Evolutionary conservation across 2,329 filamentous ascomycete species (phyloP).

Genomic region (Aureobasidium sp.): DNA sequence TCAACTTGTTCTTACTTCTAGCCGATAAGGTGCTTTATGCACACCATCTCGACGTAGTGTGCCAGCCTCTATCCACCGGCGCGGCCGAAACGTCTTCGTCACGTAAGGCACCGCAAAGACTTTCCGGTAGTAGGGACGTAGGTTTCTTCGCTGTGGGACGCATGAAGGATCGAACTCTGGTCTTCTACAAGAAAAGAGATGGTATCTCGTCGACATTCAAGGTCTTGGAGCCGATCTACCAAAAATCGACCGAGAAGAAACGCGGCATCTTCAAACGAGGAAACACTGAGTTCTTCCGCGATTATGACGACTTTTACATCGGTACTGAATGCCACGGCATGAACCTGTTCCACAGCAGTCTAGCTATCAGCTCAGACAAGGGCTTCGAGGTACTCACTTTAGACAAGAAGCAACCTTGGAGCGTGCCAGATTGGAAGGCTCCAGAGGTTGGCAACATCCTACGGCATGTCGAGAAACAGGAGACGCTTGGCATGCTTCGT

Average conservation of each 20-base stretch:
- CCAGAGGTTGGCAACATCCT: conserved; percentile 79
- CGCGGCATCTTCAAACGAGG: conserved; percentile 61
- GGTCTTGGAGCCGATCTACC: conserved; percentile 89
- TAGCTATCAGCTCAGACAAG: conserved; percentile 82
- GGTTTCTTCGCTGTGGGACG: conserved; percentile 92
- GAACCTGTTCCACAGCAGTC: conserved; percentile 90
- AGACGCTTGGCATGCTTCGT: conserved; percentile 91
- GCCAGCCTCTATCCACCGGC: conserved; percentile 42
- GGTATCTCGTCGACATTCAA: conserved; percentile 88
- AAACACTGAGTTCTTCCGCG: conserved; percentile 88
- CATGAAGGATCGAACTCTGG: conserved; percentile 92
- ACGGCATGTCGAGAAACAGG: conserved; percentile 69
- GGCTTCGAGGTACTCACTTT: conserved; percentile 94
- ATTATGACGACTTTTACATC: conserved; percentile 98
- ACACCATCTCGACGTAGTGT: conserved; percentile 84
- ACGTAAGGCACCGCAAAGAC: conserved; percentile 80
- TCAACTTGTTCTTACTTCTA: conserved; percentile 84
- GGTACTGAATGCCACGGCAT: conserved; percentile 90
- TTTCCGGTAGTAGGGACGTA: conserved; percentile 80
- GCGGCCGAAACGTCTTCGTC: conserved; percentile 43
- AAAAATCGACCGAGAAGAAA: conserved; percentile 81
- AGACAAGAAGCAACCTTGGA: conserved; percentile 94
- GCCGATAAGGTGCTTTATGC: conserved; percentile 86
- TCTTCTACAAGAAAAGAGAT: conserved; percentile 97
- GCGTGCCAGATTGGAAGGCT: conserved; percentile 75